Evolutionary conservation across 2,329 filamentous ascomycete genomes (phyloP), one percentile per base, ranked within the genome.

Genomic region (Microascus cirrosus): DNA sequence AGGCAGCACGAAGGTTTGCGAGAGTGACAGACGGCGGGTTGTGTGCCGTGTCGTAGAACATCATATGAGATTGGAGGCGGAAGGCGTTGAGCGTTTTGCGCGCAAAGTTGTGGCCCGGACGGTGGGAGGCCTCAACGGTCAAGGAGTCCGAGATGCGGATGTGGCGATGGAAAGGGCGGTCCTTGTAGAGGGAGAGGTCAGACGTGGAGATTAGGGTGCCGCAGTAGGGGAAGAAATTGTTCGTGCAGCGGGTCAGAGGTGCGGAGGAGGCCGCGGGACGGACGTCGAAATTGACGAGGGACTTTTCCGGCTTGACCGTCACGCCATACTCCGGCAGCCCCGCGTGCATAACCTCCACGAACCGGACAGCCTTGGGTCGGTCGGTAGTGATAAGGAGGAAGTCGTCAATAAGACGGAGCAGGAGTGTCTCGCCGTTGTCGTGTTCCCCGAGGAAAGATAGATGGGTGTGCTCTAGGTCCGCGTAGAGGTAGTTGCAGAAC

Each of bases 401-500:
- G 66, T 99, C 94, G 64, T 99, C 94, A 50, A 95, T 89, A 11
- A 96, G 78, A 18, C 94, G 81, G 56, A 97, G 71, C 8, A 99
- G 75, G 2, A 96, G 71, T 54, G 36, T 86, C 74, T 12, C 57
- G 53, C 22, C 39, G 42, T 28, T 25, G 32, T 15, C 5, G 3
- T 24, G 18, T 10, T 72, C 67, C 0, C 72, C 66, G 18, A 94
- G 71, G 66, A 96, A 97, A 0, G 66, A 67, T 2, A 97, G 75
- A 15, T 86, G 74, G 28, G 84, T 77, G 7, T 72, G 72, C 70
- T 99, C 94, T 1, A 97, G 80, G 61, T 94, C 85, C 6, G 89
- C 92, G 67, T 99, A 99, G 70, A 97, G 96, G 71, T 95, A 93
- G 71, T 91, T 97, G 76, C 94, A 97, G 5, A 99, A 77, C 48